Base-by-base conservation (phyloP, 192 early-diverging fungal genomes). In the Diversispora epigaea region DNA sequence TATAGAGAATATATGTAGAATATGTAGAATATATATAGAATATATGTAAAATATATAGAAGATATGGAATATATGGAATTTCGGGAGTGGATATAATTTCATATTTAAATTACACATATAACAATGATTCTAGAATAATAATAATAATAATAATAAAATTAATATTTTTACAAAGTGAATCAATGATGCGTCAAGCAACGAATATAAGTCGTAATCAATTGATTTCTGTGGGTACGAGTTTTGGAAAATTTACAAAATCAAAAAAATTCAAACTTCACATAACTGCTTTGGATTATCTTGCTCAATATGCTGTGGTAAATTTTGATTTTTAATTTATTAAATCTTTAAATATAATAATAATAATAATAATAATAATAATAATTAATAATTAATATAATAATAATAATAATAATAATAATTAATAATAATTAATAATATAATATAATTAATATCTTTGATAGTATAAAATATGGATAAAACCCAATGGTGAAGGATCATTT, bases 381-480 rank as follows among this genome's bases (percentile, higher is more conserved):
- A n/a, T n/a, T n/a, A n/a, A n/a, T n/a, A n/a, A n/a, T n/a, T n/a
- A n/a, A n/a, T n/a, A n/a, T n/a, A n/a, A n/a, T n/a, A n/a, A n/a
- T n/a, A n/a, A n/a, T n/a, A n/a, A n/a, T n/a, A n/a, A n/a, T n/a
- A n/a, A n/a, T n/a, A n/a, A n/a, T n/a, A n/a, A n/a, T n/a, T n/a
- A n/a, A n/a, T n/a, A n/a, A n/a, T n/a, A n/a, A n/a, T n/a, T n/a
- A n/a, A n/a, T n/a, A n/a, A n/a, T n/a, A n/a, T 45, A 40, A 6
- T 11, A 32, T 46, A 15, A 32, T 19, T 61, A 12, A 22, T 41
- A 41, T 52, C 43, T 74, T 63, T 19, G 50, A 19, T 83, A 93
- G 90, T 94, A 96, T 89, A 98, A 99, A 83, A 91, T 99, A 66
- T 99, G 98, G 96, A 91, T 99, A 62, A 99, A 98, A 82, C 96